These are phyloP conservation scores for Tieghemostelium lacteum DNA, from an alignment of 78 protist genomes.

Conservation along the genomic window DNA sequence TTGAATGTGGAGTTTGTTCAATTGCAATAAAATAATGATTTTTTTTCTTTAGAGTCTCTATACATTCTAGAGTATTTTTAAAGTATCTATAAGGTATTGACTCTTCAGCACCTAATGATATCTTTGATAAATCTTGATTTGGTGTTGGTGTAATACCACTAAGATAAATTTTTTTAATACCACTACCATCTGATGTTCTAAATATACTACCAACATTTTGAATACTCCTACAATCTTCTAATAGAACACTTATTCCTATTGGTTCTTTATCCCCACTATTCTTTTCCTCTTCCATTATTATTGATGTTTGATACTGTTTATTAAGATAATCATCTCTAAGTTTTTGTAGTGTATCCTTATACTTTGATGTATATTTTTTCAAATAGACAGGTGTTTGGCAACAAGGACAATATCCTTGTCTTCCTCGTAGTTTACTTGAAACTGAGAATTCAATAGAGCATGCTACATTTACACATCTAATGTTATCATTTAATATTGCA, in stretches of 20 bases:
- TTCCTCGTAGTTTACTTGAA: slow-evolving; percentile 36
- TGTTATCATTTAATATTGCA: slow-evolving; percentile 12
- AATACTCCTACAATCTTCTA: slow-evolving; percentile 67
- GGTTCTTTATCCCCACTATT: too few relatives aligned
- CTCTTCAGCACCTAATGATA: slow-evolving; percentile 45
- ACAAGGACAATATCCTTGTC: slow-evolving; percentile 51
- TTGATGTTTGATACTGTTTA: not conserved
- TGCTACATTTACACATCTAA: slow-evolving; percentile 10
- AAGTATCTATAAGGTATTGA: slow-evolving; percentile 15
- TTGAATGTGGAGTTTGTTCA: slow-evolving; percentile 40
- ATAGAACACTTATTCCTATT: slow-evolving; percentile 20
- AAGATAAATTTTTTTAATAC: slow-evolving; percentile 29
- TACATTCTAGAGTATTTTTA: not conserved
- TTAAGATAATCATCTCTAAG: slow-evolving; percentile 17
- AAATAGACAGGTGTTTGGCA: not conserved
- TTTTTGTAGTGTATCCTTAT: slow-evolving; percentile 13
- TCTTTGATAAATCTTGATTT: slow-evolving; percentile 21
- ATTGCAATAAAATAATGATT: slow-evolving; percentile 42
- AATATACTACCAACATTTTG: slow-evolving; percentile 47
- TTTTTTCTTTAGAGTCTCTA: slow-evolving; percentile 16
- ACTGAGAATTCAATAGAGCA: slow-evolving; percentile 30
- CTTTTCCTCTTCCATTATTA: too few relatives aligned
- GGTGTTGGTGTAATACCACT: slow-evolving; percentile 52
- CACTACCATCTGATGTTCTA: slow-evolving; percentile 66
- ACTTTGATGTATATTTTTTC: slow-evolving; percentile 35